Evolutionary conservation across 2,329 filamentous ascomycete species (phyloP), one percentile per base, ranked within the genome.

Genomic region (Microascus cirrosus): DNA sequence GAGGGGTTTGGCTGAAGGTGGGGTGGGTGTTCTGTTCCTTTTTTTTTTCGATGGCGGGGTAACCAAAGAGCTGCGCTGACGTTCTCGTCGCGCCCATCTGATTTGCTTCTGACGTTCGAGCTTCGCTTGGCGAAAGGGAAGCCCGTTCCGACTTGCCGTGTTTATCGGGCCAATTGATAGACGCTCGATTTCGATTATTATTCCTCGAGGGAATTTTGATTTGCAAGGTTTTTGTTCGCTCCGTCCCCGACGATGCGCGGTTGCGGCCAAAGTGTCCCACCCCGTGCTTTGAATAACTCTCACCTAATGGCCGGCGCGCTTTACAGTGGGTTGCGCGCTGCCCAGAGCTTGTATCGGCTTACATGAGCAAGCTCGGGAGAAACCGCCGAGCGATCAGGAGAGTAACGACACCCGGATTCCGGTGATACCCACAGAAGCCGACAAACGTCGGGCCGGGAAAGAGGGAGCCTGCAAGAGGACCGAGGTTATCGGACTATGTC

Each of bases 31-130:
- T 13, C 24, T 20, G 39, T 11, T 25, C n/a, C 39, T 53, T 34
- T 36, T 53, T 34, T 53, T 34, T 20, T 10, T 15, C n/a, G 20
- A 54, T 55, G 54, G 54, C 54, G 54, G 54, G 54, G 54, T 55
- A 55, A 55, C 54, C 13, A 39, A 10, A 18, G 20, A 53, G 51
- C 51, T 28, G 15, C 13, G 18, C 18, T 52, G 50, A 52, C 25
- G 22, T 52, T 52, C 28, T n/a, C 25, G 22, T 24, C 22, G 18
- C 42, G 13, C 25, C 25, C 50, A 25, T 52, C 50, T 52, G 22
- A 25, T 52, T 52, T 32, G 22, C 50, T 52, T 52, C 50, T 32
- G 50, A 25, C 39, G 39, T 45, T 13, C 3, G 20, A 15, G 39
- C 15, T 13, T 22, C 18, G 18, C 48, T 51, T 51, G 48, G 48